These are phyloP conservation scores for Colletotrichum destructivum DNA, from an alignment of 2,329 filamentous ascomycete species.

Conservation along the genomic window DNA sequence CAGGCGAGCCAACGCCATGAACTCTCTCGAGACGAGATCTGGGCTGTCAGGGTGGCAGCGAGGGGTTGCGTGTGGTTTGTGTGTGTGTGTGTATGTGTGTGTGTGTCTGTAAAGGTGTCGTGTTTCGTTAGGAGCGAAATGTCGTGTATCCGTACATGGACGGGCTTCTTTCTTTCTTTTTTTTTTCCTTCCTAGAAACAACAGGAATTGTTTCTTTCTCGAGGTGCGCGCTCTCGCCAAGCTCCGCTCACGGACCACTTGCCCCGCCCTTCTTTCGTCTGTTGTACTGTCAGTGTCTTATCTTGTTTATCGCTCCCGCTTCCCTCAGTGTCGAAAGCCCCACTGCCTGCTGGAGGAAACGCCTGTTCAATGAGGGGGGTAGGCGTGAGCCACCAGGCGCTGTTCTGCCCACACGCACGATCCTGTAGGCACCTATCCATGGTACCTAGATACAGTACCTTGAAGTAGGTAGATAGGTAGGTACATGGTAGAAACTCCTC, in stretches of 20 bases:
- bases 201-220: constrained; percentile 21
- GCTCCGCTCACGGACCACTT: constrained; percentile 20
- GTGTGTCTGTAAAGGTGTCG: background rate
- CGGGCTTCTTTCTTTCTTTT: background rate
- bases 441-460: too few relatives aligned
- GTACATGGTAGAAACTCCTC: background rate
- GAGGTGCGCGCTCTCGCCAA: constrained; percentile 32
- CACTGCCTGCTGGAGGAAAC: too few relatives aligned
- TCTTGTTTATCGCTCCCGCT: constrained; percentile 2
- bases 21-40: background rate
- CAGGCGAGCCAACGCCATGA: constrained; percentile 29
- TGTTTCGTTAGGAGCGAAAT: background rate
- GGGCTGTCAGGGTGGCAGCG: background rate
- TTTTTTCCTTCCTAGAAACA: background rate
- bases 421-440: too few relatives aligned
- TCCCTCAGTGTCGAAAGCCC: background rate
- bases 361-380: too few relatives aligned
- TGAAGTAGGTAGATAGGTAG: background rate
- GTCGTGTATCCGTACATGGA: background rate
- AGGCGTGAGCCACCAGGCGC: too few relatives aligned
- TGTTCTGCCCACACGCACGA: too few relatives aligned
- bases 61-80: too few relatives aligned
- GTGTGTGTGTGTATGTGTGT: background rate
- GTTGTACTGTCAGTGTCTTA: background rate
- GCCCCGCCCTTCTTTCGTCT: constrained; percentile 29